These are phyloP conservation scores for Rhizopogon vulgaris DNA, from an alignment of 768 basidiomycete species.

Conservation along the genomic window DNA sequence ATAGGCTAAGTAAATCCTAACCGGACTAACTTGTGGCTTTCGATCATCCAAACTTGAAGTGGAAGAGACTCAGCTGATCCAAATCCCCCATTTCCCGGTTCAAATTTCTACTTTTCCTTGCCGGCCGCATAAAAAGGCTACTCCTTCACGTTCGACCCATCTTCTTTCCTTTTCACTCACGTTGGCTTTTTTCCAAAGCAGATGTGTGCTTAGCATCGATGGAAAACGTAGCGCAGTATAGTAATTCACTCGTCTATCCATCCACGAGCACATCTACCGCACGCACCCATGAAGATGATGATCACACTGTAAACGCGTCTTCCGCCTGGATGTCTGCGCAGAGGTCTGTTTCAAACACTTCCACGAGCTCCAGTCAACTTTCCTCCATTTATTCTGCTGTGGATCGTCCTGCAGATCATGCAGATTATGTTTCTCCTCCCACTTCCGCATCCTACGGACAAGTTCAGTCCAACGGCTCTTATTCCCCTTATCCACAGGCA, in stretches of 20 bases:
- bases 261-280: slow-evolving; percentile 21
- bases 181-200: slow-evolving; percentile 17
- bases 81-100: slow-evolving; percentile 4
- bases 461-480: slow-evolving; percentile 19
- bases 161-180: slow-evolving; percentile 23
- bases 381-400: slow-evolving; percentile 33
- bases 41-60: slow-evolving; percentile 1
- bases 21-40: background rate
- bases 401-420: slow-evolving; percentile 32
- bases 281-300: slow-evolving; percentile 16
- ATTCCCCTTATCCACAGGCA: slow-evolving; percentile 22
- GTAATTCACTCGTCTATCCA: slow-evolving; percentile 26
- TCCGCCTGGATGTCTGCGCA: slow-evolving; percentile 19
- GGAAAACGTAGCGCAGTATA: slow-evolving; percentile 31
- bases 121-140: slow-evolving; percentile 22
- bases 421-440: slow-evolving; percentile 25
- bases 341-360: slow-evolving; percentile 10
- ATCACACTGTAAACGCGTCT: slow-evolving; percentile 21
- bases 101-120: slow-evolving; percentile 5
- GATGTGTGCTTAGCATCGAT: slow-evolving; percentile 30
- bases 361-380: slow-evolving; percentile 16
- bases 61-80: slow-evolving; percentile 1
- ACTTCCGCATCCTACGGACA: slow-evolving; percentile 17
- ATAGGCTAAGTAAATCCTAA: background rate
- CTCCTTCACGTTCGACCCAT: slow-evolving; percentile 23